Conservation (phyloP, 768 basidiomycete genomes). For the Trametes cinnabarina region DNA sequence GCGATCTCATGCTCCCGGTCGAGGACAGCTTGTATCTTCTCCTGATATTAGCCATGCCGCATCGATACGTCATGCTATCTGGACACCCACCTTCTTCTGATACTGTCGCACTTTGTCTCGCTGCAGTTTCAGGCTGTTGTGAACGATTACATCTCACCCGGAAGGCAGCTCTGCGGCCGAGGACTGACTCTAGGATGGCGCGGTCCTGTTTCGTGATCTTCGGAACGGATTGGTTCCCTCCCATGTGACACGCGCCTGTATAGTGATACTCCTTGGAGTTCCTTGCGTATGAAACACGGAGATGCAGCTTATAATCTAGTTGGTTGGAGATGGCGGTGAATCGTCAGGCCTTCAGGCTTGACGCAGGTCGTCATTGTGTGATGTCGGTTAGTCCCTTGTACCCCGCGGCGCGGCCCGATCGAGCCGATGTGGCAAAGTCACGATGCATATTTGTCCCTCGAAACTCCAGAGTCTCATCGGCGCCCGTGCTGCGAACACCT, state of each 20-base stretch:
- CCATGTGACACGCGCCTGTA: constrained; percentile 45
- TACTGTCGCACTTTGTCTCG: constrained; percentile 95
- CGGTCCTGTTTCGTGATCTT: constrained; percentile 93
- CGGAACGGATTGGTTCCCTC: constrained; percentile 68
- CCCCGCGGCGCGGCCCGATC: background rate
- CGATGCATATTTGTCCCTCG: too few relatives aligned
- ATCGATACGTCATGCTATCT: background rate
- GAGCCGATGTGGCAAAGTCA: too few relatives aligned
- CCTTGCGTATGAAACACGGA: background rate
- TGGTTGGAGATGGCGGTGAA: background rate
- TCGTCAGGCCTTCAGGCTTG: background rate
- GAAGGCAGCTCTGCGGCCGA: constrained; percentile 13
- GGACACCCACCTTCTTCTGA: constrained; percentile 74
- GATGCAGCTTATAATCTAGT: background rate
- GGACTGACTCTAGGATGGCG: constrained; percentile 89
- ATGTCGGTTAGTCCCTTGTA: background rate
- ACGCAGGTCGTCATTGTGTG: background rate
- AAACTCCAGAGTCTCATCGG: too few relatives aligned
- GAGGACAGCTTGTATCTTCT: constrained; percentile 81
- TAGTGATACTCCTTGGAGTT: background rate
- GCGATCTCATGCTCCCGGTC: constrained; percentile 90
- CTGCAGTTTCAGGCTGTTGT: constrained; percentile 91
- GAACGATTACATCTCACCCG: constrained; percentile 18
- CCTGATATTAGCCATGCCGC: background rate
- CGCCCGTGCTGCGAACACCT: too few relatives aligned